Conservation (phyloP, 176 grass and related monocot genomes). For the Ananas comosus region DNA sequence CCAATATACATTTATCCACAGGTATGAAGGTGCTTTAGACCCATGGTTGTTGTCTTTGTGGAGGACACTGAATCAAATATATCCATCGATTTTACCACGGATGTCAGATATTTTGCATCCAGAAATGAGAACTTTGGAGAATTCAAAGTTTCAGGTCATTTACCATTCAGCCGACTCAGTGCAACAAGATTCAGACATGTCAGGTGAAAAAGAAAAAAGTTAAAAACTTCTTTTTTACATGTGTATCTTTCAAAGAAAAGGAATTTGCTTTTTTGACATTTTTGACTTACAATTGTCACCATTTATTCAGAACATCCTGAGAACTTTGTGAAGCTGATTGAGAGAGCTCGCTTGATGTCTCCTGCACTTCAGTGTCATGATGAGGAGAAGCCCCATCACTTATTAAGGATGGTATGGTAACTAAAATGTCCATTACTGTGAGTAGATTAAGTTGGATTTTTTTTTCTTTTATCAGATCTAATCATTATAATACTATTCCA, state of each 20-base stretch:
- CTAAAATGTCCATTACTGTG: neutral
- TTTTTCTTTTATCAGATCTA: too few relatives aligned
- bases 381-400: conserved; percentile 59
- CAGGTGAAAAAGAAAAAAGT: conserved; percentile 32
- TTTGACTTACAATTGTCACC: neutral
- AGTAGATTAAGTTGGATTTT: too few relatives aligned
- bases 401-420: conserved; percentile 55
- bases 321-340: conserved; percentile 38
- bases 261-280: neutral
- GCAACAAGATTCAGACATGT: conserved; percentile 29
- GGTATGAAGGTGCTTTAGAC: conserved; percentile 84
- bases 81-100: conserved; percentile 47
- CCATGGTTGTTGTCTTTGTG: conserved; percentile 78
- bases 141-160: conserved; percentile 52
- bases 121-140: conserved; percentile 44
- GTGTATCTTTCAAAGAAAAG: neutral
- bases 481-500: too few relatives aligned
- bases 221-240: neutral
- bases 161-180: conserved; percentile 42
- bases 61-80: conserved; percentile 51
- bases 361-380: conserved; percentile 47
- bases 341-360: conserved; percentile 58
- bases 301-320: conserved; percentile 39
- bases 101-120: conserved; percentile 68
- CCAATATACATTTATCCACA: conserved; percentile 7